These are phyloP conservation scores for Jamesozyma rosinii DNA, from an alignment of 805 yeast genomes.

Conservation along the genomic window DNA sequence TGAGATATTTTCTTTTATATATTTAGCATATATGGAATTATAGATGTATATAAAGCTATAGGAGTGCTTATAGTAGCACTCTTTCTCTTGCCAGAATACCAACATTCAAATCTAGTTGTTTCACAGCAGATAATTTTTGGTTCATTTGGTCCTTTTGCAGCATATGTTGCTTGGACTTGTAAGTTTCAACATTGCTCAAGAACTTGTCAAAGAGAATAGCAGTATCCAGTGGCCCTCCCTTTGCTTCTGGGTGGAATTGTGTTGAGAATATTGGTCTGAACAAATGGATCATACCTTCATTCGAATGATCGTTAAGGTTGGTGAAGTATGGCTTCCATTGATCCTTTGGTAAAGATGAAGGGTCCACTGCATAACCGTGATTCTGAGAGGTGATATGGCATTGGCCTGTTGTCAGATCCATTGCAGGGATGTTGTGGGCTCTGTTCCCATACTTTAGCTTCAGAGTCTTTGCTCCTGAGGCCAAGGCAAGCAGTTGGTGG, in stretches of 20 bases:
- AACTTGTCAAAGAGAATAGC: conserved; percentile 85
- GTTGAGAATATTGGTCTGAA: conserved; percentile 87
- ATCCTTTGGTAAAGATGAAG: conserved; percentile 58
- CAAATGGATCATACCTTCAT: conserved; percentile 93
- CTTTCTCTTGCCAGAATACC: conserved; percentile 27
- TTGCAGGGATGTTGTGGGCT: conserved; percentile 96
- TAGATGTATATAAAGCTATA: background rate
- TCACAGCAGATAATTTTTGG: conserved; percentile 15
- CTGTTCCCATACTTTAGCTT: conserved; percentile 97
- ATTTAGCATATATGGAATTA: background rate
- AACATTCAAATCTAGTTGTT: conserved; percentile 16
- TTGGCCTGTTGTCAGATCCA: conserved; percentile 80
- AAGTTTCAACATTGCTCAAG: conserved; percentile 56
- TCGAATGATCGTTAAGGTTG: conserved; percentile 89
- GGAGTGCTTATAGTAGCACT: conserved; percentile 14
- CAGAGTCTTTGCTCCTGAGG: conserved; percentile 85
- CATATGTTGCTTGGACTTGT: conserved; percentile 11
- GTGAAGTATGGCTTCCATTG: conserved; percentile 77
- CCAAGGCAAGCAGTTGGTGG: conserved; percentile 91
- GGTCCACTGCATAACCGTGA: conserved; percentile 96
- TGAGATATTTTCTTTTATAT: no score
- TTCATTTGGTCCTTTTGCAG: background rate
- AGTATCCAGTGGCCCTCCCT: conserved; percentile 97
- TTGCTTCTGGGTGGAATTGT: conserved; percentile 98
- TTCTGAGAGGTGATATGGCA: conserved; percentile 98